Percentiles rank a stretch among this genome's conserved stretches.
These are phyloP conservation scores for Pittosporum tobira DNA, from an alignment of 129 eudicot species.

Conservation along the genomic window DNA sequence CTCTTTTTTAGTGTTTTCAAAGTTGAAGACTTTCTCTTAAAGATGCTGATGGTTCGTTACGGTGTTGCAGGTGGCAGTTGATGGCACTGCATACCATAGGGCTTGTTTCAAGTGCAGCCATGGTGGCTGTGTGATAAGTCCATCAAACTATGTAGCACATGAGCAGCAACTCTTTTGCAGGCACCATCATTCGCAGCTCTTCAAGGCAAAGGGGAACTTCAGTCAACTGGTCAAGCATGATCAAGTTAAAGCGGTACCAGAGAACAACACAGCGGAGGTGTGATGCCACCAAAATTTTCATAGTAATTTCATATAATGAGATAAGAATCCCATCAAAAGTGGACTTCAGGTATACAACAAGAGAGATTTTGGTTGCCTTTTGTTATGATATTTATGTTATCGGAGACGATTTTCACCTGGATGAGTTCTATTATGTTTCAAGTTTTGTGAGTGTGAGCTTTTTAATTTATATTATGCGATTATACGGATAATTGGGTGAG, in stretches of 20 bases:
- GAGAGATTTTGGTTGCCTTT: background rate
- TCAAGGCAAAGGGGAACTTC: conserved; percentile 60
- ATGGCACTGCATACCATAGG: conserved; percentile 59
- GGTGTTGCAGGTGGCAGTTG: conserved; percentile 47
- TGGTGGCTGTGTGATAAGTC: conserved; percentile 62
- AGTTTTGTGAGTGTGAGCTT: conserved; percentile 7
- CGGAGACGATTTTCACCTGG: background rate
- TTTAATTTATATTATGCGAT: background rate
- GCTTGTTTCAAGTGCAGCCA: conserved; percentile 55
- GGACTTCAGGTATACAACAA: conserved; percentile 8
- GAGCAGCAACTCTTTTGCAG: conserved; percentile 59
- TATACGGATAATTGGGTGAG: too few relatives aligned
- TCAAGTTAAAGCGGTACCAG: conserved; percentile 35
- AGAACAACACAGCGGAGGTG: conserved; percentile 30
- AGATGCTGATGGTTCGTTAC: background rate
- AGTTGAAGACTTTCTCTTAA: background rate
- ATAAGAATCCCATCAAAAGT: conserved; percentile 4
- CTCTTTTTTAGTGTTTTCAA: background rate
- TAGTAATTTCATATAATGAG: conserved; percentile 13
- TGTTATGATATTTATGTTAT: background rate
- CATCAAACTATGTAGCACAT: conserved; percentile 64
- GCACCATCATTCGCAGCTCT: conserved; percentile 61
- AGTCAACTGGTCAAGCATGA: conserved; percentile 44
- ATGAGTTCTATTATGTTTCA: background rate
- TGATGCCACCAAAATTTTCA: background rate